Percentiles rank a stretch among this genome's conserved stretches.
Conservation (phyloP, 2,329 filamentous ascomycete genomes). For the Aspergillus sp. region DNA sequence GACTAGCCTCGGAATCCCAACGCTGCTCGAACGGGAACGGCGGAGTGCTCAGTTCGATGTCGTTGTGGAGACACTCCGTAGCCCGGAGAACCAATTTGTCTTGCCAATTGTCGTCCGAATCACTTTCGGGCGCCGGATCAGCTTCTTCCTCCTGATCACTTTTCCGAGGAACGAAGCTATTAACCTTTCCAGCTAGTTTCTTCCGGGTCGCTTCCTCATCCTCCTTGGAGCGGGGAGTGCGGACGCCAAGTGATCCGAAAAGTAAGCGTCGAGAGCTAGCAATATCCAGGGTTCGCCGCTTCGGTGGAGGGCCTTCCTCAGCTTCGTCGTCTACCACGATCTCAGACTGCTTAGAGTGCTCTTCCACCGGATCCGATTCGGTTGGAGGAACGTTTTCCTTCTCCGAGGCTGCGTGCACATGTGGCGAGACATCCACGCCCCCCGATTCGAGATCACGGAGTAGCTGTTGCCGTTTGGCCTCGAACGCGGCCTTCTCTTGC, state of each 20-base stretch:
- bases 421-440: conserved; percentile 47
- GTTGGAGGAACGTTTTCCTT: conserved; percentile 29
- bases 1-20: conserved; percentile 76
- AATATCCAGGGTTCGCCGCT: conserved; percentile 52
- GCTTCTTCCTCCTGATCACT: conserved; percentile 21
- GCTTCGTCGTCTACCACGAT: conserved; percentile 7
- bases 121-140: conserved; percentile 31
- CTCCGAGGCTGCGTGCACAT: conserved; percentile 10
- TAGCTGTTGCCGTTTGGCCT: conserved; percentile 50
- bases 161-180: conserved; percentile 26
- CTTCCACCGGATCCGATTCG: conserved; percentile 4
- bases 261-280: conserved; percentile 65
- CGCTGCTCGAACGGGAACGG: conserved; percentile 87
- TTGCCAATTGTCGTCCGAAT: conserved; percentile 66
- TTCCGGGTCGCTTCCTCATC: conserved; percentile 64
- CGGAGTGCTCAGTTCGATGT: conserved; percentile 66
- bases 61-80: conserved; percentile 78
- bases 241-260: conserved; percentile 69
- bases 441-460: conserved; percentile 52
- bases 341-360: conserved; percentile 11
- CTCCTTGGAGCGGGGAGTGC: conserved; percentile 64
- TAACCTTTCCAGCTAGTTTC: conserved; percentile 57
- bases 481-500: conserved; percentile 44
- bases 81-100: conserved; percentile 71
- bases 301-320: conserved; percentile 18